Evolutionary conservation across 2,329 filamentous ascomycete species (phyloP).

Genomic region (Fusarium nelsonii): DNA sequence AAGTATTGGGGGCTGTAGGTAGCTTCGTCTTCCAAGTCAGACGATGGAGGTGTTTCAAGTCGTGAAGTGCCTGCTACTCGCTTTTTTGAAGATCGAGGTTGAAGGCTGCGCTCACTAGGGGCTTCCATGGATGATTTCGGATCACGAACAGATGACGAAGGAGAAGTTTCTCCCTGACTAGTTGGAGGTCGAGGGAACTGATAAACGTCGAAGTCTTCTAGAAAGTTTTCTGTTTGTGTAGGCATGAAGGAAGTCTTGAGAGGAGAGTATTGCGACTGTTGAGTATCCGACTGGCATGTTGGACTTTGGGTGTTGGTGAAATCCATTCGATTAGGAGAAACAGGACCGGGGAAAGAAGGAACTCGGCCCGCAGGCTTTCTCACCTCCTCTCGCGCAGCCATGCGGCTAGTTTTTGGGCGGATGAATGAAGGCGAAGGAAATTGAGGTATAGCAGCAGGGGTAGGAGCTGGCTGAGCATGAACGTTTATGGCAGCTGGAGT

Average conservation of each 20-base stretch:
- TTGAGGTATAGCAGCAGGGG: conserved; percentile 50
- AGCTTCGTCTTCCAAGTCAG: conserved; percentile 51
- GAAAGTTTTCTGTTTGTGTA: conserved; percentile 41
- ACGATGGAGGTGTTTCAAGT: conserved; percentile 53
- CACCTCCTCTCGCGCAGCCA: conserved; percentile 68
- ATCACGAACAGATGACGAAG: conserved; percentile 42
- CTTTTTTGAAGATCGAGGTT: conserved; percentile 45
- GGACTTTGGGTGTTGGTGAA: conserved; percentile 30
- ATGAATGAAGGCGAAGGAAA: conserved; percentile 69
- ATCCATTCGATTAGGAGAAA: conserved; percentile 35
- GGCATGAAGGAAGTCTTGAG: conserved; percentile 47
- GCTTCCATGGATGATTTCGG: conserved; percentile 41
- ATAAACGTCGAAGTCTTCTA: conserved; percentile 53
- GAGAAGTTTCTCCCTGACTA: conserved; percentile 44
- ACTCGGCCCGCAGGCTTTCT: conserved; percentile 48
- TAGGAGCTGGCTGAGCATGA: conserved; percentile 39
- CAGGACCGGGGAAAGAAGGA: conserved; percentile 46
- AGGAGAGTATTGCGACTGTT: conserved; percentile 37
- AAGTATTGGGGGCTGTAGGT: conserved; percentile 33
- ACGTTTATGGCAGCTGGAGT: conserved; percentile 44
- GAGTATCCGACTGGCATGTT: conserved; percentile 26
- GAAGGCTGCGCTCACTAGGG: conserved; percentile 46
- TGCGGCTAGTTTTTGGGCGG: conserved; percentile 65
- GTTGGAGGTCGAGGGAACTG: conserved; percentile 55
- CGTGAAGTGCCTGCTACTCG: conserved; percentile 38